Conservation (phyloP, 805 yeast genomes). For the Wickerhamiella cacticola region DNA sequence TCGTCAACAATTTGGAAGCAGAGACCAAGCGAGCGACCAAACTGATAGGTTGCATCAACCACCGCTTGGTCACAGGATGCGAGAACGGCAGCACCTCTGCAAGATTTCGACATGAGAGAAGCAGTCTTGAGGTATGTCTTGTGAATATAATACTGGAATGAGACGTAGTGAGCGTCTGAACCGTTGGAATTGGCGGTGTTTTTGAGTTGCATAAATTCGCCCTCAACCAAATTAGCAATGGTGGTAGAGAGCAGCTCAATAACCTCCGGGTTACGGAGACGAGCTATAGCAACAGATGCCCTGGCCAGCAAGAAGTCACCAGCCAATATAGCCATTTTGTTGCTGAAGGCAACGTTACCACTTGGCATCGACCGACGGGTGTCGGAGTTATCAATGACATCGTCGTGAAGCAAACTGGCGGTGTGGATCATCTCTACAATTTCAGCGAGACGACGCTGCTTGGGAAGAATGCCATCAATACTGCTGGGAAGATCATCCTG, state of each 20-base stretch:
- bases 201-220: conserved; percentile 96
- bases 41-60: conserved; percentile 79
- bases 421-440: conserved; percentile 98
- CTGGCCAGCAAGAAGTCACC: conserved; percentile 93
- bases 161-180: conserved; percentile 45
- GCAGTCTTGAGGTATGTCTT: conserved; percentile 95
- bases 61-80: conserved; percentile 67
- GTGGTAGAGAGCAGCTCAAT: conserved; percentile 90
- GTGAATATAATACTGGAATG: conserved; percentile 88
- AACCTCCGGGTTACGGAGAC: conserved; percentile 93
- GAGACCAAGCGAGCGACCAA: conserved; percentile 84
- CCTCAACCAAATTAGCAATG: conserved; percentile 93
- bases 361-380: conserved; percentile 81
- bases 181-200: conserved; percentile 57
- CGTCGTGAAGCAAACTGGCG: conserved; percentile 90
- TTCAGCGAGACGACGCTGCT: conserved; percentile 90
- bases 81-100: conserved; percentile 84
- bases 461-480: conserved; percentile 74
- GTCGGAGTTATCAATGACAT: conserved; percentile 81
- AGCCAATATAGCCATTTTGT: conserved; percentile 94
- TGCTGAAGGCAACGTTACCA: conserved; percentile 88
- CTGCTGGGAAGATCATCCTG: conserved; percentile 58
- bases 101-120: conserved; percentile 81
- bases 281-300: conserved; percentile 90
- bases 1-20: conserved; percentile 97